Evolutionary conservation across 2,329 filamentous ascomycete species (phyloP), one percentile per base, ranked within the genome.

Genomic region (Calonectria naviculata): DNA sequence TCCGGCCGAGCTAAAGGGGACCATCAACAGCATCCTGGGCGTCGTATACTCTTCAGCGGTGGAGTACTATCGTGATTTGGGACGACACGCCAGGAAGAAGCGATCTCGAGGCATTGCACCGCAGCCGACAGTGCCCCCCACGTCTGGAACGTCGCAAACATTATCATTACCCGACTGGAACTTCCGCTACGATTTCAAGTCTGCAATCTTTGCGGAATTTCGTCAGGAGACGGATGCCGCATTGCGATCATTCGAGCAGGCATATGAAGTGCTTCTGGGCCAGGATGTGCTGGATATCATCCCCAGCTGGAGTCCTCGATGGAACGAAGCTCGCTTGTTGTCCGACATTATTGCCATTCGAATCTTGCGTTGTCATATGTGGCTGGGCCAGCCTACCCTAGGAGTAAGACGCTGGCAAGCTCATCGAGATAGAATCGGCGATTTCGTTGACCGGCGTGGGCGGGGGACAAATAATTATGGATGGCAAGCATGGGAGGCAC

Each of bases 21-120:
- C 96, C 74, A 91, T 93, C 0, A 91, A 93, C 66, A 93, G 90
- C 63, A 89, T 97, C 46, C 86, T 98, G 56, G 86, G 90, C 2
- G 89, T 92, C 1, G 82, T 98, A 52, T 95, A 96, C 71, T 90
- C 92, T 1, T 87, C 92, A 24, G 91, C 94, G 24, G 86, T 96
- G 54, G 97, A 99, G 78, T 98, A 98, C 83, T 98, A 98, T 81
- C 89, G 95, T 54, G 96, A 99, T 77, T 88, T 98, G 15, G 95
- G 95, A n/a, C 95, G 97, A 71, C 96, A 98, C 85, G 89, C 93
- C 12, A 91, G 95, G 75, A 93, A 97, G 81, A 98, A 98, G 86
- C 93, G 94, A 75, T 93, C 93, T 56, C 90, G 95, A 70, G 93
- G 94, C 9, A 88, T 91, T 21, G 91, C 93, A 17, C 95, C 95